phyloP scores from a whole-genome alignment of 208 protist species.

The Naegleria fowleri region DNA sequence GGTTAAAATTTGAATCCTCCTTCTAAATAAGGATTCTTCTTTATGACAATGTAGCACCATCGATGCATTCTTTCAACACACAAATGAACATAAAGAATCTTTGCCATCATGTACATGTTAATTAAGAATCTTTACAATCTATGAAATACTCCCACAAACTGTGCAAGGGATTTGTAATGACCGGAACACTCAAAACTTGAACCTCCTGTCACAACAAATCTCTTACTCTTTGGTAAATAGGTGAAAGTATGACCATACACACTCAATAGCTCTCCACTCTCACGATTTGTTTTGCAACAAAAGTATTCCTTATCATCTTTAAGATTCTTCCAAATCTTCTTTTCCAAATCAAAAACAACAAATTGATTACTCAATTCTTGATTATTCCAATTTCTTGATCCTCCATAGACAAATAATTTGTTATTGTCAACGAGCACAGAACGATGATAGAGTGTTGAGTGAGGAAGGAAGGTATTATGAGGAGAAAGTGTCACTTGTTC shows the following conservation, averaged over 20 bases:
- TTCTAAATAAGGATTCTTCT: too few species aligned
- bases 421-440: not conserved
- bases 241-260: not conserved
- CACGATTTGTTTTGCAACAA: not conserved
- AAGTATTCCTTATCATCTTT: not conserved
- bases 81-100: too few species aligned
- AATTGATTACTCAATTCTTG: not conserved
- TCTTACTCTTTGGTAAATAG: not conserved
- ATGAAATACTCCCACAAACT: not conserved
- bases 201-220: not conserved
- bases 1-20: too few species aligned
- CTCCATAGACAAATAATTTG: not conserved
- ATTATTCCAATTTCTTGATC: not conserved
- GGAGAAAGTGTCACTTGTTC: not conserved
- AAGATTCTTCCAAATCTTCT: not conserved
- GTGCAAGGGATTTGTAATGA: not conserved
- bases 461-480: not conserved
- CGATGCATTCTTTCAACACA: too few species aligned
- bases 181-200: not conserved
- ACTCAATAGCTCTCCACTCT: not conserved
- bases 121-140: too few species aligned
- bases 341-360: not conserved
- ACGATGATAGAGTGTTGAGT: not conserved
- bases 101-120: too few species aligned
- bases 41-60: too few species aligned